phyloP scores from a whole-genome alignment of 768 basidiomycete genomes.

The Termitomyces titanicus region DNA sequence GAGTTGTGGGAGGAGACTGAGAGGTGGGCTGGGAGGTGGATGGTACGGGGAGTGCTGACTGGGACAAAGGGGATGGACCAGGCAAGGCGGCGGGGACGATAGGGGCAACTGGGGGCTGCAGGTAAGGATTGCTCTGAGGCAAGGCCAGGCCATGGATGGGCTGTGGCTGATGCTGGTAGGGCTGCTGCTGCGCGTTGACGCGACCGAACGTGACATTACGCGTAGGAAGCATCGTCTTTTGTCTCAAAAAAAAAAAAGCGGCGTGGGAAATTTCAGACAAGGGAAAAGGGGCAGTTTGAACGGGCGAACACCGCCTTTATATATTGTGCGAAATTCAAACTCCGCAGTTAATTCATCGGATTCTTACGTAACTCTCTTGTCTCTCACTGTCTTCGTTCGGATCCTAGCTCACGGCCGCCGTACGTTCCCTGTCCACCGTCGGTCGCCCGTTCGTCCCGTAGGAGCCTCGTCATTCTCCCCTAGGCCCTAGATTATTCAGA shows the following conservation, averaged over 20 bases:
- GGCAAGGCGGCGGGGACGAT: constrained; percentile 31
- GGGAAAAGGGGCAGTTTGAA: constrained; percentile 27
- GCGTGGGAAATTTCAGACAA: constrained; percentile 42
- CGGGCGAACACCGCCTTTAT: constrained; percentile 33
- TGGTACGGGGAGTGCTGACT: constrained; percentile 28
- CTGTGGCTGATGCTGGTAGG: constrained; percentile 39
- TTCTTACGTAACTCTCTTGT: constrained; percentile 39
- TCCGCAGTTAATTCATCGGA: constrained; percentile 35
- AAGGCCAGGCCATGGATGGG: constrained; percentile 48
- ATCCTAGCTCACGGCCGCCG: constrained; percentile 3
- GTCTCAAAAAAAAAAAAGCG: constrained; percentile 21
- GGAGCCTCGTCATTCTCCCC: neutral
- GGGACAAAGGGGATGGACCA: constrained; percentile 54
- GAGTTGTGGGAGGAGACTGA: constrained; percentile 23
- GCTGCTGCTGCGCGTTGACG: constrained; percentile 41
- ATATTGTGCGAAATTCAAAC: constrained; percentile 42
- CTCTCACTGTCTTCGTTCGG: constrained; percentile 27
- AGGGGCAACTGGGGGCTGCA: constrained; percentile 17
- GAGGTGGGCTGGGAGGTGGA: too few species aligned
- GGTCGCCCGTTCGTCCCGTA: neutral
- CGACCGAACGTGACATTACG: constrained; percentile 79
- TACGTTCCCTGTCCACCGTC: neutral
- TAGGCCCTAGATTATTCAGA: neutral
- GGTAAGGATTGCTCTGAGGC: constrained; percentile 53
- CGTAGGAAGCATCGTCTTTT: constrained; percentile 56